These are phyloP conservation scores for Limonium bicolor DNA, from an alignment of 148 eudicot genomes.

Conservation along the genomic window DNA sequence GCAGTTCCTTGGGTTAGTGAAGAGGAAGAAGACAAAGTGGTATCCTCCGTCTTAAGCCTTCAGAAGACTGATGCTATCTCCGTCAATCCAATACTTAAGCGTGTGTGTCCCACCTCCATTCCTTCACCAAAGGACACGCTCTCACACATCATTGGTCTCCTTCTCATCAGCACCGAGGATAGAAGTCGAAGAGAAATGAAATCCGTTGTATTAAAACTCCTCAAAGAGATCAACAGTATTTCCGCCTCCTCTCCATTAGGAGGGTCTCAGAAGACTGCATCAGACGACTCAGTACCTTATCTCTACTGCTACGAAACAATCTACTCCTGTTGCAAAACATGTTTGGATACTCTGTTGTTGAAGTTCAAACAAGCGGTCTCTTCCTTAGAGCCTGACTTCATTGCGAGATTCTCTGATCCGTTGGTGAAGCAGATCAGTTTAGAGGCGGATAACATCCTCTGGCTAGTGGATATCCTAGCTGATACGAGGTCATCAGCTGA, in stretches of 20 bases:
- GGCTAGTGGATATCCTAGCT: conserved; percentile 79
- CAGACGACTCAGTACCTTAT: neutral
- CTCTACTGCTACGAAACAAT: conserved; percentile 40
- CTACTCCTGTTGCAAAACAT: conserved; percentile 38
- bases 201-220: conserved; percentile 64
- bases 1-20: conserved; percentile 95
- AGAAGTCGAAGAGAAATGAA: conserved; percentile 84
- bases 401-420: conserved; percentile 19
- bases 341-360: conserved; percentile 32
- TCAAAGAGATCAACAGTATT: conserved; percentile 37
- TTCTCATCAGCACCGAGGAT: conserved; percentile 70
- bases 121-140: conserved; percentile 66
- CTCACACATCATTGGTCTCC: conserved; percentile 46
- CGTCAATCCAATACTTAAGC: conserved; percentile 54
- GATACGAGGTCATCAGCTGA: conserved; percentile 64
- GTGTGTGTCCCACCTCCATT: conserved; percentile 35
- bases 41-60: conserved; percentile 50
- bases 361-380: conserved; percentile 36
- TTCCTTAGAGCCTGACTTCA: conserved; percentile 27
- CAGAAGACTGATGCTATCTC: conserved; percentile 29
- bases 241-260: too few relatives aligned
- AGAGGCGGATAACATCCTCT: conserved; percentile 70
- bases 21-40: conserved; percentile 82
- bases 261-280: conserved; percentile 26
- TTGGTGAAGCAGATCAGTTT: conserved; percentile 36